Evolutionary conservation across 2,329 filamentous ascomycete genomes (phyloP), one percentile per base, ranked within the genome.

Genomic region (Grosmannia huntii): DNA sequence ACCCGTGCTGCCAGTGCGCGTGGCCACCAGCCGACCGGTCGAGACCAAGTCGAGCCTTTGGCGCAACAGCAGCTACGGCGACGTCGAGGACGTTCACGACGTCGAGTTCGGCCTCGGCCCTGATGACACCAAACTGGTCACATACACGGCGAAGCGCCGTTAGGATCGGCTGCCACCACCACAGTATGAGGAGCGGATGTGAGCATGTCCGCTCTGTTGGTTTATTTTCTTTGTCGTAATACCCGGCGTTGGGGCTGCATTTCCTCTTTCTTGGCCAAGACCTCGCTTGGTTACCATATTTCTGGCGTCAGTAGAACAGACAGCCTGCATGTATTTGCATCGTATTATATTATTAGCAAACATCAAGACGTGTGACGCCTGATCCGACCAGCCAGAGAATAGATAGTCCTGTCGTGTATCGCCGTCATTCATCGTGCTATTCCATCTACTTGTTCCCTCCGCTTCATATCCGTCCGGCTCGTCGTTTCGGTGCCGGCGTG

Each of bases 51-150:
- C 28, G 21, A 65, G 65, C 12, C 67, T 71, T 52, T 68, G 68
- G 63, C 67, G 70, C 64, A 64, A 61, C 55, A 72, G 69, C 65
- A 70, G 69, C 31, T 66, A 72, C 53, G 70, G 70, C 33, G 67
- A 69, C 28, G 28, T 28, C 28, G 69, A 71, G 60, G 66, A 66
- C 59, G 61, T 63, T 2, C 25, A 16, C 61, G 66, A 19, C 41
- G 7, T 44, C 41, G 41, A 33, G 31, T 33, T 10, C 31, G 9
- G 41, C 4, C 19, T 44, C 19, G 41, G 16, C 16, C 41, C 19
- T 19, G 41, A 19, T 19, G 41, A 44, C 41, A 7, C 19, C 19
- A 44, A 44, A 19, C 41, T 14, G 16, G 41, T 19, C 41, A 44
- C 16, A 44, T 19, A 44, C 19, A 19, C 41, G 7, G 6, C 41